These are phyloP conservation scores for Aegilops tauschii DNA, from an alignment of 176 grass and related monocot species.

Conservation along the genomic window DNA sequence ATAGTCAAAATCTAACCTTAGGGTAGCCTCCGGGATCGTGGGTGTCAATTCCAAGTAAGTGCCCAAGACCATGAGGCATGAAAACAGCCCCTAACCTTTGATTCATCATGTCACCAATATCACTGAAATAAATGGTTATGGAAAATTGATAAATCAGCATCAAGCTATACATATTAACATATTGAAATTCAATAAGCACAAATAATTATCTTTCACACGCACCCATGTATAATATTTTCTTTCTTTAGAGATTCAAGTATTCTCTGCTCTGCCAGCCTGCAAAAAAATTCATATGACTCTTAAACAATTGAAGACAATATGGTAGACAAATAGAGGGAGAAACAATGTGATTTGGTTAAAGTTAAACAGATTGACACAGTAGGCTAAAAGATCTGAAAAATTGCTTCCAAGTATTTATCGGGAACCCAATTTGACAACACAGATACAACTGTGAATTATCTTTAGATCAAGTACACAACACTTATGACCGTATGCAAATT, in stretches of 20 bases:
- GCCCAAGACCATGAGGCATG: constrained; percentile 93
- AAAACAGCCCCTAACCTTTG: constrained; percentile 78
- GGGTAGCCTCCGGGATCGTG: constrained; percentile 82
- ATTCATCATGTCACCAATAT: constrained; percentile 80
- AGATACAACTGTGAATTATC: background rate
- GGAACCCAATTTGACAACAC: background rate
- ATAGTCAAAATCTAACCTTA: constrained; percentile 38
- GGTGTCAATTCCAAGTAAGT: constrained; percentile 89
- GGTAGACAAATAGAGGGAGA: background rate
- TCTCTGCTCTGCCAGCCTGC: constrained; percentile 68
- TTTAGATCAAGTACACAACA: background rate
- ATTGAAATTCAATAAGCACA: constrained; percentile 24
- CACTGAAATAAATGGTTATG: constrained; percentile 48
- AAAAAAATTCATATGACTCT: constrained; percentile 22
- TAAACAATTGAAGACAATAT: background rate
- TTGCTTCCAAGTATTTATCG: too few relatives aligned
- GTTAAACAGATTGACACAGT: constrained; percentile 17
- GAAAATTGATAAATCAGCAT: constrained; percentile 23
- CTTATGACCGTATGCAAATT: background rate
- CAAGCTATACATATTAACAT: background rate
- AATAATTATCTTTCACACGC: background rate
- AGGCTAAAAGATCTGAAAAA: background rate
- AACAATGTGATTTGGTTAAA: background rate
- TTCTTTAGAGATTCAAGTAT: constrained; percentile 73
- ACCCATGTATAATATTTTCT: constrained; percentile 66